A percentile compares a stretch with the other conserved stretches of the same genome.
phyloP scores from a whole-genome alignment of 495 filamentous ascomycete species.

The Penicillium mononematosum region DNA sequence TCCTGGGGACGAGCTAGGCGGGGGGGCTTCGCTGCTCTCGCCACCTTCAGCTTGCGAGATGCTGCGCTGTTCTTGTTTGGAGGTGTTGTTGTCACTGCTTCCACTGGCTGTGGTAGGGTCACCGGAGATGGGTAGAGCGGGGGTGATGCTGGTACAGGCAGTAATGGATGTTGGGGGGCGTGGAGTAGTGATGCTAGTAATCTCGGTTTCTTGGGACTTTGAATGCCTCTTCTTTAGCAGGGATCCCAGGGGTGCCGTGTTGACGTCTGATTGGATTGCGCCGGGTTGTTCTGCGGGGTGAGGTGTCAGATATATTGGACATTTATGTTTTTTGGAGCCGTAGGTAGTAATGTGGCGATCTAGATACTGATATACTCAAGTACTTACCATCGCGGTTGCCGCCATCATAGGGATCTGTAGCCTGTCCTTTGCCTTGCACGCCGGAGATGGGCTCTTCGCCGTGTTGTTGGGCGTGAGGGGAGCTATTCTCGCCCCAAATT shows the following conservation, averaged over 20 bases:
- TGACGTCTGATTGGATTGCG: constrained; percentile 23
- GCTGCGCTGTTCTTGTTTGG: constrained; percentile 4
- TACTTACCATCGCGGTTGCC: constrained; percentile 44
- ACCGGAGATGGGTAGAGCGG: not conserved
- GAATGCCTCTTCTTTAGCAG: constrained; percentile 10
- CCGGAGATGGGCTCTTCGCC: constrained; percentile 46
- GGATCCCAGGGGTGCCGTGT: constrained; percentile 27
- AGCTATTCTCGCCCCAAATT: constrained; percentile 33
- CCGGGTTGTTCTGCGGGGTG: constrained; percentile 34
- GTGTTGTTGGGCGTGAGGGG: constrained; percentile 17
- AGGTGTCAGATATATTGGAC: not conserved
- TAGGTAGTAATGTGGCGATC: too few species aligned
- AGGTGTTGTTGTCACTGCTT: constrained; percentile 8
- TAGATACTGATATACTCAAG: not conserved
- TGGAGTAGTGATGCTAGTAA: not conserved
- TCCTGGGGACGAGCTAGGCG: not conserved
- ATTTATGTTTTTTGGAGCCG: not conserved
- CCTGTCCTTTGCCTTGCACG: constrained; percentile 37
- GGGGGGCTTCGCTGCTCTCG: constrained; percentile 6
- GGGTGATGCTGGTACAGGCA: not conserved
- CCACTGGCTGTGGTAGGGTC: not conserved
- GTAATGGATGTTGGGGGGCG: not conserved
- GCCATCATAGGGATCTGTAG: constrained; percentile 45
- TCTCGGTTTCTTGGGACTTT: not conserved
- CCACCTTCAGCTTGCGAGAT: not conserved